Evolutionary conservation across 1,139 yeast species (phyloP).

Genomic region (Pneumocystis carinii): DNA sequence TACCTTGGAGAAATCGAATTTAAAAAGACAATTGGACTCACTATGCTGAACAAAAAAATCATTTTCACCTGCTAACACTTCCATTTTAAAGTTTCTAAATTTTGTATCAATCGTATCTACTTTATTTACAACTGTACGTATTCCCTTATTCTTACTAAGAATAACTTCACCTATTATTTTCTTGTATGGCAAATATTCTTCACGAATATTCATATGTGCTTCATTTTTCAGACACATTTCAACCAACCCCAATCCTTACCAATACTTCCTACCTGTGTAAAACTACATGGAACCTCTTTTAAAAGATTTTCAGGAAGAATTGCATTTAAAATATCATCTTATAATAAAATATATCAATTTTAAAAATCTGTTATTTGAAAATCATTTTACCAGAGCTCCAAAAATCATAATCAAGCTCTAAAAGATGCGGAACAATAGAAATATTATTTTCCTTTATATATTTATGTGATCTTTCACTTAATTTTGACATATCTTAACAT

Average conservation of each 20-base stretch:
- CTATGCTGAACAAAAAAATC: constrained; percentile 69
- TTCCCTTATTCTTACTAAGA: constrained; percentile 65
- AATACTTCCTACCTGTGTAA: constrained; percentile 87
- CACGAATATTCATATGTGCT: constrained; percentile 78
- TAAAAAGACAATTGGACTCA: constrained; percentile 75
- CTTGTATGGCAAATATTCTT: constrained; percentile 74
- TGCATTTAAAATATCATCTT: constrained; percentile 5
- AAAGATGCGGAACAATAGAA: constrained; percentile 36
- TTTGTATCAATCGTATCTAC: constrained; percentile 72
- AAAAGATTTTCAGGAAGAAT: constrained; percentile 45
- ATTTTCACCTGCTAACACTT: constrained; percentile 65
- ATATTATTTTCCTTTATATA: constrained; percentile 9
- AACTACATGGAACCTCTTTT: constrained; percentile 76
- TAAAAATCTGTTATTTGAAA: not conserved
- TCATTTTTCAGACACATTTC: not conserved
- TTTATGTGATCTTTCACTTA: constrained; percentile 9
- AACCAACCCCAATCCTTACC: constrained; percentile 8
- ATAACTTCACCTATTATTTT: constrained; percentile 75
- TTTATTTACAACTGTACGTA: constrained; percentile 89
- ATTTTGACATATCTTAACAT: constrained; percentile 3
- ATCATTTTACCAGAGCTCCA: constrained; percentile 44
- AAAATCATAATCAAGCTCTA: constrained; percentile 52
- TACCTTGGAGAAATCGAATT: constrained; percentile 79
- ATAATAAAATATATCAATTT: not conserved
- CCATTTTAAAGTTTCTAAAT: constrained; percentile 87